Base-by-base conservation (phyloP, 495 filamentous ascomycete species). In the Friedmanniomyces endolithicus region DNA sequence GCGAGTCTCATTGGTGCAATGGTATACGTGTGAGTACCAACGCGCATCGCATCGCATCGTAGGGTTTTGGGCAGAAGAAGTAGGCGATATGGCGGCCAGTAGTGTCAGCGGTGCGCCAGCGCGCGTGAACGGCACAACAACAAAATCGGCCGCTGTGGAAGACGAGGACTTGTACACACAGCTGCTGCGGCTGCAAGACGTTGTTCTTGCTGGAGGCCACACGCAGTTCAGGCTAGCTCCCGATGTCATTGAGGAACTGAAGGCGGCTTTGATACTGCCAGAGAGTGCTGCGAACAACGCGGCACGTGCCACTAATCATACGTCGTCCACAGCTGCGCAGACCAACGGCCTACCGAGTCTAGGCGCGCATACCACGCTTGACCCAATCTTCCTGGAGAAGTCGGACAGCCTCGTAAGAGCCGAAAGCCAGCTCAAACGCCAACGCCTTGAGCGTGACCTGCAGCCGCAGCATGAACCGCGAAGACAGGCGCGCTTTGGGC, bases 391-490 rank as follows among this genome's bases (percentile, higher is more conserved):
- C 58, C 70, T 90, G 67, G 79, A 83, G 51, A 95, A 95, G 67
- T 89, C 89, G 46, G 85, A 88, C 63, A 81, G 85, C 61, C 71
- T 90, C 45, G 80, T 88, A 51, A 84, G 82, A 66, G 89, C 87
- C 62, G 88, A 95, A 67, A 75, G 87, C 57, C 80, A 86, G 59
- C 65, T 90, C 52, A 86, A 87, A 65, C 79, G 94, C 45, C 79
- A 88, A 66, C 80, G 83, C 46, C 67, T 96, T 63, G 92, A 99
- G 66, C 79, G 81, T 53, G 70, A 71, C 17, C 73, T 98, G 58
- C 82, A 79, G 64, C 81, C 90, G 37, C 82, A 92, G 66, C 59
- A 84, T 53, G 84, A 88, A 37, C 78, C 85, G 61, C 79, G 52
- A 74, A 66, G 83, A 76, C 58, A 68, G 68, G 52, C 71, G 16